A percentile compares a stretch with the other conserved stretches of the same genome.
phyloP scores from a whole-genome alignment of 208 protist genomes.

The Polymyxa betae region DNA sequence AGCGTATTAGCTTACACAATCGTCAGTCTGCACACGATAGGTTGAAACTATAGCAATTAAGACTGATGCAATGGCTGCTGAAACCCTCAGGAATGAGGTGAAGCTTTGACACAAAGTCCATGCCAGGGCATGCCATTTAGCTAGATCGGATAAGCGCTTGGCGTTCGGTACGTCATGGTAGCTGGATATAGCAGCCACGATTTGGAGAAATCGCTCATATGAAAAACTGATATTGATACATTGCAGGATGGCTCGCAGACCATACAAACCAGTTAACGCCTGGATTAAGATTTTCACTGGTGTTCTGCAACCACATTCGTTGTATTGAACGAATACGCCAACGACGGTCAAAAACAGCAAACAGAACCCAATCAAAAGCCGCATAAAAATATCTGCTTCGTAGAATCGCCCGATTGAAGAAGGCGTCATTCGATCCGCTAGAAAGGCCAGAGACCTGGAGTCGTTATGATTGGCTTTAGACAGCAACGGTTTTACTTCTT shows the following conservation, averaged over 20 bases:
- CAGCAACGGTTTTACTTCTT: background rate
- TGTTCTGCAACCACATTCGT: background rate
- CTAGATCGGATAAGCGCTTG: constrained; percentile 1
- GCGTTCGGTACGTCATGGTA: constrained; percentile 41
- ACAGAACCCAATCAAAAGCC: background rate
- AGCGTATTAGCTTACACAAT: background rate
- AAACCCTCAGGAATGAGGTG: background rate
- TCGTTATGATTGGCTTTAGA: constrained; percentile 35
- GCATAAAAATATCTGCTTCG: constrained; percentile 13
- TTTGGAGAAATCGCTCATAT: background rate
- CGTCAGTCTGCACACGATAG: background rate
- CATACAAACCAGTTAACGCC: background rate
- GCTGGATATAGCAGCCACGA: background rate
- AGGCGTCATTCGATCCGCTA: constrained; percentile 31
- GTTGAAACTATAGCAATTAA: background rate
- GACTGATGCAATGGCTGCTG: background rate
- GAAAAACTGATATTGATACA: background rate
- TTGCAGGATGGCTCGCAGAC: background rate
- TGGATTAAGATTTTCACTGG: background rate
- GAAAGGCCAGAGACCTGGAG: background rate
- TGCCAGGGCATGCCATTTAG: background rate
- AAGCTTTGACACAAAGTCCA: background rate
- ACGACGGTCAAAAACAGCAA: background rate
- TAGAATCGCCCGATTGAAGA: background rate
- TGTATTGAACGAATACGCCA: constrained; percentile 16